Base-by-base conservation (phyloP, 306 rosid species). In the Luffa aegyptiaca region DNA sequence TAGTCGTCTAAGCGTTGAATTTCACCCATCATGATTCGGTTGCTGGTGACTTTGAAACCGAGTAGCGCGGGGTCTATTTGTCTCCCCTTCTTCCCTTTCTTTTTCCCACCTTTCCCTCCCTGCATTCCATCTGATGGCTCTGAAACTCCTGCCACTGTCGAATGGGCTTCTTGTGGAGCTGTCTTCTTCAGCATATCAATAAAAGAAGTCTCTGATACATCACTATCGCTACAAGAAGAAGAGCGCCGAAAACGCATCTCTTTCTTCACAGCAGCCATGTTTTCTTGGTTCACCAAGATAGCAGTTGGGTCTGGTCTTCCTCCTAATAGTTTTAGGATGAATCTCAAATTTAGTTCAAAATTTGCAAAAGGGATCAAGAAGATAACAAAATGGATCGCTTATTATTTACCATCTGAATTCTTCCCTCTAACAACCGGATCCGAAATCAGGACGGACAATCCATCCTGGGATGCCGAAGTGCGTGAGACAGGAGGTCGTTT, bases 11-110 rank as follows among this genome's bases (percentile, higher is more conserved):
- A 21, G 41, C 92, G 88, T 49, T 81, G 90, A n/a, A 89, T 89
- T 80, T 89, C 92, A 51, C 92, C 92, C 90, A 85, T 89, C 88
- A 85, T 85, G 14, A 88, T 88, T n/a, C 92, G 90, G 26, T 80
- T 89, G 81, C 90, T 89, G 41, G 89, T 83, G 21, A 89, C 92
- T 79, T 87, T 89, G 76, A 89, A 89, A 37, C 92, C 92, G 8
- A 89, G 92, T 48, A 89, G 88, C 5, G 92, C 85, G 0, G 92
- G 90, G 62, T 89, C 89, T 14, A 89, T 87, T 84, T 87, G 92
- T 82, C 85, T 82, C 80, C 87, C 89, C 74, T 89, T 89, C 81
- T 85, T 89, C 31, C 92, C 92, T 59, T 89, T 89, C 90, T 75
- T 89, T 81, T 85, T 89, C 75, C 89, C 89, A 44, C 89, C 77